Evolutionary conservation across 176 grass and related monocot genomes (phyloP).

Genomic region (Secale cereale): DNA sequence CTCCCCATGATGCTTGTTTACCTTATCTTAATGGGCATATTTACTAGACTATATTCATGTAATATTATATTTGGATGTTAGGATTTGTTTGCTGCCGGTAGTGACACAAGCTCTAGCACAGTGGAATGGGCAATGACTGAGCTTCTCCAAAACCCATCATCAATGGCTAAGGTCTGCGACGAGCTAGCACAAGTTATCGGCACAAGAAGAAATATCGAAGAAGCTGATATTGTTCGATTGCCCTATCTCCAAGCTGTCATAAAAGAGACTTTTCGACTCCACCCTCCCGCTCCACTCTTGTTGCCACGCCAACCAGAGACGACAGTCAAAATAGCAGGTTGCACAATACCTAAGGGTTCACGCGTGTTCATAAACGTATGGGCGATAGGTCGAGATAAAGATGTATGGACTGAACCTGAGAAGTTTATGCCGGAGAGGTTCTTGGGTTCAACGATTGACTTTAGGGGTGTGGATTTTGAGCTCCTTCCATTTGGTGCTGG

Average conservation of each 20-base stretch:
- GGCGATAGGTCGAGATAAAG: not conserved
- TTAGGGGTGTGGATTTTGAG: conserved; percentile 14
- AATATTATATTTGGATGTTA: not conserved
- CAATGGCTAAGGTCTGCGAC: not conserved
- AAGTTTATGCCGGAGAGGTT: conserved; percentile 37
- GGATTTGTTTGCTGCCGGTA: conserved; percentile 42
- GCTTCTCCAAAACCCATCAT: not conserved
- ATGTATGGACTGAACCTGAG: conserved; percentile 6
- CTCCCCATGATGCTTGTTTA: not conserved
- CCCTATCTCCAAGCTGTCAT: conserved; percentile 34
- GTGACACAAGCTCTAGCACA: conserved; percentile 26
- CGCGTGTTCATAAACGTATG: conserved; percentile 31
- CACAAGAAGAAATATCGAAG: conserved; percentile 25
- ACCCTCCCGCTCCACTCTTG: conserved; percentile 27
- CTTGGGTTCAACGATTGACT: not conserved
- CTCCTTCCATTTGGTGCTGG: conserved; percentile 20
- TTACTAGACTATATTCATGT: not conserved
- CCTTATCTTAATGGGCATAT: not conserved
- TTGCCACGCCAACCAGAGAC: not conserved
- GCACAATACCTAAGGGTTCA: conserved; percentile 15
- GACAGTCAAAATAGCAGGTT: not conserved
- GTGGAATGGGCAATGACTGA: conserved; percentile 47
- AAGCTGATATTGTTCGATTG: not conserved
- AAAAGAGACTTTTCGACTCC: conserved; percentile 38
- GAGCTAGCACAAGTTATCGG: conserved; percentile 15